phyloP scores from a whole-genome alignment of 2,329 filamentous ascomycete species.

The Trichophyton schoenleinii region DNA sequence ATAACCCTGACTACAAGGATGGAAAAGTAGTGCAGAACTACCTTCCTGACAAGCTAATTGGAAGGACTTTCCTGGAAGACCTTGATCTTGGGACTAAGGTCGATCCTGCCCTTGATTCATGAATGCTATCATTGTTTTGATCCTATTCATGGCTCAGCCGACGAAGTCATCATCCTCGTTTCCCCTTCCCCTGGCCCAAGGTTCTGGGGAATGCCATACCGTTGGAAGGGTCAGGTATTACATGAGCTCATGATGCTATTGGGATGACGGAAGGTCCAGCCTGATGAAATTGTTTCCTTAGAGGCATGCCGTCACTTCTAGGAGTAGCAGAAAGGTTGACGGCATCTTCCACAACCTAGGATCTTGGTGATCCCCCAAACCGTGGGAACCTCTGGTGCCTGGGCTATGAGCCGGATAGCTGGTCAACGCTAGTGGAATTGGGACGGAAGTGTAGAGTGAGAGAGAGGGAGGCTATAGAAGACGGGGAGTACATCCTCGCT shows the following conservation, averaged over 20 bases:
- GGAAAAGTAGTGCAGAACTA: slow-evolving; percentile 80
- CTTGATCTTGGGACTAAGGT: slow-evolving; percentile 64
- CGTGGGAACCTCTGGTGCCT: not conserved
- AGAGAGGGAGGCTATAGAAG: not conserved
- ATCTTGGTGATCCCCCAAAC: not conserved
- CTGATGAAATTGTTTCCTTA: not conserved
- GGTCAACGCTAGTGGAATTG: too few species aligned
- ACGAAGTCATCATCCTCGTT: not conserved
- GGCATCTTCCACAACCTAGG: not conserved
- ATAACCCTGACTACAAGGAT: slow-evolving; percentile 79
- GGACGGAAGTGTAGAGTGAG: not conserved
- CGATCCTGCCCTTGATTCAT: slow-evolving; percentile 51
- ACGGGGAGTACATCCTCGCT: not conserved
- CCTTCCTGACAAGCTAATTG: slow-evolving; percentile 62
- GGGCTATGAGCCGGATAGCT: not conserved
- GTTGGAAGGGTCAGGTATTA: not conserved
- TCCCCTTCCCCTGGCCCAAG: not conserved
- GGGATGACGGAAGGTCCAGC: too few species aligned
- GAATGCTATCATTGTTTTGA: not conserved
- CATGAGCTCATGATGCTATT: not conserved
- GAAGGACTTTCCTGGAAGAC: slow-evolving; percentile 64
- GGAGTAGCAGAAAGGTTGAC: not conserved
- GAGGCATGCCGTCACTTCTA: not conserved
- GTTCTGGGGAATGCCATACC: not conserved
- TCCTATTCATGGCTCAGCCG: not conserved